phyloP scores from a whole-genome alignment of 23 red algal species.

The Chondrus crispus region DNA sequence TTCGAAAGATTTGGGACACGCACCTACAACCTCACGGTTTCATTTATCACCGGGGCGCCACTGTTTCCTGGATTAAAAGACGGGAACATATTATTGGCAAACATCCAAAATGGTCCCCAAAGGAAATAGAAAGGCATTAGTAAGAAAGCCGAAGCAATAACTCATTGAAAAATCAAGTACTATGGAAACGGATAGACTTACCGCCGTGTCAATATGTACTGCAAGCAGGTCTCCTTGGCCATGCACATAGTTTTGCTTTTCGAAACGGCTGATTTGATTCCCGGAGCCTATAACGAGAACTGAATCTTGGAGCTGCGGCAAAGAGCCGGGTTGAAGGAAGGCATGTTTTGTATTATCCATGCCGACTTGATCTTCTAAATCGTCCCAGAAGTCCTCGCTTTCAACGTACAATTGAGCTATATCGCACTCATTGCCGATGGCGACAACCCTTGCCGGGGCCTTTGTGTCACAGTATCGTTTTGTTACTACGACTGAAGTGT shows the following conservation, averaged over 20 bases:
- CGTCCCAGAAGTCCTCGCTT: slow-evolving; percentile 77
- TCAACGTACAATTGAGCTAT: slow-evolving; percentile 85
- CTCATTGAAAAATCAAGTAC: no score
- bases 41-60: slow-evolving; percentile 87
- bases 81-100: no score
- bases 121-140: no score
- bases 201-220: slow-evolving; percentile 93
- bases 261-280: slow-evolving; percentile 80
- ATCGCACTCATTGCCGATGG: slow-evolving; percentile 97
- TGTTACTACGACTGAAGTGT: slow-evolving; percentile 83
- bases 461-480: slow-evolving; percentile 79
- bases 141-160: no score
- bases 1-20: neutral
- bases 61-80: slow-evolving; percentile 94
- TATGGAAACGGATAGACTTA: no score
- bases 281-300: slow-evolving; percentile 81
- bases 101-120: no score
- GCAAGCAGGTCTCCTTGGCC: slow-evolving; percentile 80
- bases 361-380: slow-evolving; percentile 10
- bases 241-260: slow-evolving; percentile 81
- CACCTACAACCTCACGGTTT: slow-evolving; percentile 78
- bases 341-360: neutral
- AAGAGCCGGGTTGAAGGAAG: slow-evolving; percentile 59
- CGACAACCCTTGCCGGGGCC: slow-evolving; percentile 57
- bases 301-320: slow-evolving; percentile 76